These are phyloP conservation scores for Gaertneriomyces semiglobifer DNA, from an alignment of 192 early-diverging fungal genomes.

Conservation along the genomic window DNA sequence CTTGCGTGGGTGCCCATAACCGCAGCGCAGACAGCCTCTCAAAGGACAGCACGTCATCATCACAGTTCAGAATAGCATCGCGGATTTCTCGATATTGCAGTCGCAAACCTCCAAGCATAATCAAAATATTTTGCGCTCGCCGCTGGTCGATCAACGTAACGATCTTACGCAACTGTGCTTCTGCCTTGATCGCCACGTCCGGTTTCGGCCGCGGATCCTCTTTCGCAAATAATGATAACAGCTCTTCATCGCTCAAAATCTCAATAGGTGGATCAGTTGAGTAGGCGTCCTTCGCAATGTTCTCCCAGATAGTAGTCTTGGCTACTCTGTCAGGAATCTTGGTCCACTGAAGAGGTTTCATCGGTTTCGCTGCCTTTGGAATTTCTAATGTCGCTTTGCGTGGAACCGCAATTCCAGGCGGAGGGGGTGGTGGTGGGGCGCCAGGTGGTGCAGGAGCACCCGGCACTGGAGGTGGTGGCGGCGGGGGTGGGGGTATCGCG, in stretches of 20 bases:
- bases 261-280: background rate
- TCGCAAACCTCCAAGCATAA: conserved; percentile 34
- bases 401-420: conserved; percentile 1
- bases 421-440: conserved; percentile 29
- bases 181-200: background rate
- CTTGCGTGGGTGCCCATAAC: conserved; percentile 38
- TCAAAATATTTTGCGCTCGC: conserved; percentile 39
- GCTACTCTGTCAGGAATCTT: conserved; percentile 38
- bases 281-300: conserved; percentile 40
- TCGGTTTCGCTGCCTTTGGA: conserved; percentile 27
- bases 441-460: conserved; percentile 1
- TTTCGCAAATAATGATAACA: conserved; percentile 38
- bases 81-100: conserved; percentile 34
- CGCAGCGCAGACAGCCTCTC: conserved; percentile 33
- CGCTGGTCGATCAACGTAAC: conserved; percentile 38
- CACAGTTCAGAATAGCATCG: conserved; percentile 37
- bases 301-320: conserved; percentile 40
- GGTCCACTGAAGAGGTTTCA: conserved; percentile 46
- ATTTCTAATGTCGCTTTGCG: conserved; percentile 12
- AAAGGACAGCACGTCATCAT: conserved; percentile 36
- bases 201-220: conserved; percentile 12
- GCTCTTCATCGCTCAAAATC: conserved; percentile 35
- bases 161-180: conserved; percentile 12
- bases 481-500: conserved; percentile 13
- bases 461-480: conserved; percentile 25